These are phyloP conservation scores for Nemania sp. DNA, from an alignment of 2,329 filamentous ascomycete genomes.

Conservation along the genomic window DNA sequence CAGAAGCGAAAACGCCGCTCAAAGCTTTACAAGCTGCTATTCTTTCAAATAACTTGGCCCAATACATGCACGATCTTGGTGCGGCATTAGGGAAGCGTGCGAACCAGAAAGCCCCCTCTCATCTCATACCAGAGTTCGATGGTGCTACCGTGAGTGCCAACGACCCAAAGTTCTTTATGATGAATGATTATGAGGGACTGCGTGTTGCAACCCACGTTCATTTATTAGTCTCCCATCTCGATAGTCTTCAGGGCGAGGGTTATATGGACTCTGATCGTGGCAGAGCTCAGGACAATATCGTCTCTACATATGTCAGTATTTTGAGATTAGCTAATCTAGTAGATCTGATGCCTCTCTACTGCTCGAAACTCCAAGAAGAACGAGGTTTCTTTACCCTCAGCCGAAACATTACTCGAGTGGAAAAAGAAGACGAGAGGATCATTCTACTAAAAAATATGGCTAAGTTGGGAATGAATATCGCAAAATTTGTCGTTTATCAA, in stretches of 20 bases:
- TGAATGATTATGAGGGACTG: conserved; percentile 72
- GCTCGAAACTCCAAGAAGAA: conserved; percentile 76
- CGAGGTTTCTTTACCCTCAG: conserved; percentile 79
- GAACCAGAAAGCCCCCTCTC: conserved; percentile 58
- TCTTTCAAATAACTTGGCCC: conserved; percentile 71
- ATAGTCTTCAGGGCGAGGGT: conserved; percentile 63
- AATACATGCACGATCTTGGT: conserved; percentile 71
- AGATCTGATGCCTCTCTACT: conserved; percentile 88
- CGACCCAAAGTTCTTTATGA: conserved; percentile 62
- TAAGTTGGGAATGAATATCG: conserved; percentile 77
- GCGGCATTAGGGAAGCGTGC: conserved; percentile 62
- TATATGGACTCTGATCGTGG: conserved; percentile 53
- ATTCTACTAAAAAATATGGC: conserved; percentile 80
- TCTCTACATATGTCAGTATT: conserved; percentile 85
- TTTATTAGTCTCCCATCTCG: conserved; percentile 75
- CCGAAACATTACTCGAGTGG: conserved; percentile 79
- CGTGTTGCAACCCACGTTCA: conserved; percentile 76
- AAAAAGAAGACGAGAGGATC: conserved; percentile 72
- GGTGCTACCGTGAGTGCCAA: conserved; percentile 53
- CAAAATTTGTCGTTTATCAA: conserved; percentile 79
- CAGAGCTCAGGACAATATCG: conserved; percentile 76
- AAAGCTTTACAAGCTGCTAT: conserved; percentile 83
- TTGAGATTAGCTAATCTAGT: conserved; percentile 78
- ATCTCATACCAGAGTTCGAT: conserved; percentile 57
- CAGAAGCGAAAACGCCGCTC: conserved; percentile 72